These are phyloP conservation scores for Aquilaria agallochum DNA, from an alignment of 441 rosid genomes.

Conservation along the genomic window DNA sequence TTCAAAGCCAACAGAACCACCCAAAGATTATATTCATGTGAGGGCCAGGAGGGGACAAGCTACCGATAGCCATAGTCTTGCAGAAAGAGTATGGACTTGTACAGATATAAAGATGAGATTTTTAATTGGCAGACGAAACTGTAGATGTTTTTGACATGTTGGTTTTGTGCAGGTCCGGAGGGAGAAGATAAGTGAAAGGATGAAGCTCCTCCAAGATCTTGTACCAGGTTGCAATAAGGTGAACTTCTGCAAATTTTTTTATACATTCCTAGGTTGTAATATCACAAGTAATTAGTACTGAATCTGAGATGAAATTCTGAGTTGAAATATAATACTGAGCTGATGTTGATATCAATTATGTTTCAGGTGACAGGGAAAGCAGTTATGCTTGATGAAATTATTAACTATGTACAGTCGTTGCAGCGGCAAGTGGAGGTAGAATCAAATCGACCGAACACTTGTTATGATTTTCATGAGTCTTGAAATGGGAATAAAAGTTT, in stretches of 20 bases:
- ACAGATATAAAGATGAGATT: not conserved
- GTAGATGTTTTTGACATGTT: conserved; percentile 5
- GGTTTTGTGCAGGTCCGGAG: conserved; percentile 58
- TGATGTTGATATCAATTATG: conserved; percentile 3
- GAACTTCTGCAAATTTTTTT: not conserved
- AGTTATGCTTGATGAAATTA: conserved; percentile 93
- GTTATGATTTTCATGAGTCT: not conserved
- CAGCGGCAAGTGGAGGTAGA: conserved; percentile 94
- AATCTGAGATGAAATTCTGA: not conserved
- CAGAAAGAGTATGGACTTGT: conserved; percentile 64
- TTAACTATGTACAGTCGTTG: conserved; percentile 90
- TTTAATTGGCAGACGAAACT: not conserved
- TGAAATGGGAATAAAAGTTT: not conserved
- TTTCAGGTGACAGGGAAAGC: conserved; percentile 90
- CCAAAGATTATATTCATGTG: conserved; percentile 87
- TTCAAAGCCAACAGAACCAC: conserved; percentile 62
- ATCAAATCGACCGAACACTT: not conserved
- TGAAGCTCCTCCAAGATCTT: conserved; percentile 86
- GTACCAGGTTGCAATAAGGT: conserved; percentile 93
- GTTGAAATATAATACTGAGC: not conserved
- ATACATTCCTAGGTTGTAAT: too few relatives aligned
- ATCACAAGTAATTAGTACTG: not conserved
- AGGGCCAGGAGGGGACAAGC: conserved; percentile 96
- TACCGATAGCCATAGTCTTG: conserved; percentile 92
- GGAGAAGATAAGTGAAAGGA: conserved; percentile 79